These are phyloP conservation scores for Mycena indigotica DNA, from an alignment of 768 basidiomycete genomes.

Conservation along the genomic window DNA sequence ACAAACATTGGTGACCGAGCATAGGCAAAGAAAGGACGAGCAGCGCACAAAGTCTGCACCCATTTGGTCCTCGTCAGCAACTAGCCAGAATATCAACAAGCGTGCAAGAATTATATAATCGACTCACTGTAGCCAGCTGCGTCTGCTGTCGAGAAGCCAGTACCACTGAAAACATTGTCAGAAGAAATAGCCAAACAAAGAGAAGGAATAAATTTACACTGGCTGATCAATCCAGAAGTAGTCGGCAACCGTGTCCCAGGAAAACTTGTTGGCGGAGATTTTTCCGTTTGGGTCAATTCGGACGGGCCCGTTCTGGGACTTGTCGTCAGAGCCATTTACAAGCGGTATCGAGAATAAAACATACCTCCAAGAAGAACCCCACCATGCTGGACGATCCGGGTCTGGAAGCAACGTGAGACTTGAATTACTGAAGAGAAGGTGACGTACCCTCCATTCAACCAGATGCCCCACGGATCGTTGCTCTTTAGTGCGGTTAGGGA, in stretches of 20 bases:
- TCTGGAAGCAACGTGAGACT: slow-evolving; percentile 30
- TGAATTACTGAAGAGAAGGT: background rate
- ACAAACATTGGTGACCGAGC: slow-evolving; percentile 10
- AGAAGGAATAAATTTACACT: slow-evolving; percentile 38
- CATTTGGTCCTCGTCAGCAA: slow-evolving; percentile 67
- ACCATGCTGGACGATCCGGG: slow-evolving; percentile 73
- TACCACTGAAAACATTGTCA: slow-evolving; percentile 43
- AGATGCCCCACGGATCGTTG: slow-evolving; percentile 68
- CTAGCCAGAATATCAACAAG: slow-evolving; percentile 29
- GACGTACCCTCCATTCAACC: slow-evolving; percentile 72
- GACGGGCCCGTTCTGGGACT: slow-evolving; percentile 67
- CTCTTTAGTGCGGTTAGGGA: slow-evolving; percentile 51
- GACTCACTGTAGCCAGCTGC: slow-evolving; percentile 57
- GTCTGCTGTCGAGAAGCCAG: slow-evolving; percentile 68
- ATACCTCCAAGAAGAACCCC: slow-evolving; percentile 66
- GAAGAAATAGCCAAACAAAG: slow-evolving; percentile 6
- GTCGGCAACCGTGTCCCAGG: slow-evolving; percentile 64
- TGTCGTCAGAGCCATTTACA: background rate
- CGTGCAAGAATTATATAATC: background rate
- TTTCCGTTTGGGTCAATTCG: slow-evolving; percentile 54
- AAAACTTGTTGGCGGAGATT: slow-evolving; percentile 51
- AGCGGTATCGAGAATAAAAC: slow-evolving; percentile 15
- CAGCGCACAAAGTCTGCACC: slow-evolving; percentile 50
- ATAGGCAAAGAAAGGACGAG: background rate
- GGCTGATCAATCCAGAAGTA: slow-evolving; percentile 78